phyloP scores from a whole-genome alignment of 805 yeast species.

The Cyberlindnera bimundalis region DNA sequence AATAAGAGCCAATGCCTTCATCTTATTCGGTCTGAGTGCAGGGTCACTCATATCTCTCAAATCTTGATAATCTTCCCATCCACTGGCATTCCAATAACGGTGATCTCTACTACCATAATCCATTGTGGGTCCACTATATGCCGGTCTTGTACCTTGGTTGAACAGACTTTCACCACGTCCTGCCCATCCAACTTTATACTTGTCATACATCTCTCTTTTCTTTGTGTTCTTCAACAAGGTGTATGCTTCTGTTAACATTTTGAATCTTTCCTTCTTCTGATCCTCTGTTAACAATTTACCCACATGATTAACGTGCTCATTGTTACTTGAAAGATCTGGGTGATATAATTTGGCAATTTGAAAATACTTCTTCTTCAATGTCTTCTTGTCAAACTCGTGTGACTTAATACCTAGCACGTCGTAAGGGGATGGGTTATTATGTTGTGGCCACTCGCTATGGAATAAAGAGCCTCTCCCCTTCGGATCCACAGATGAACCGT shows the following conservation, averaged over 20 bases:
- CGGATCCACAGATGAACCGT: neutral
- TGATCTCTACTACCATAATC: slow-evolving; percentile 22
- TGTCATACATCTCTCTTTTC: slow-evolving; percentile 44
- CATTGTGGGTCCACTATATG: slow-evolving; percentile 27
- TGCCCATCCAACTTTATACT: slow-evolving; percentile 44
- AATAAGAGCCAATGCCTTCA: slow-evolving; percentile 42
- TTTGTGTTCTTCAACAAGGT: slow-evolving; percentile 46
- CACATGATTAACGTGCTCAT: slow-evolving; percentile 25
- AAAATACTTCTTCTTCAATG: slow-evolving; percentile 49
- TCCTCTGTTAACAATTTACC: slow-evolving; percentile 33
- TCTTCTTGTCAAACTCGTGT: slow-evolving; percentile 33
- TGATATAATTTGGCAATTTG: slow-evolving; percentile 73
- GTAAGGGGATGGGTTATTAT: slow-evolving; percentile 60
- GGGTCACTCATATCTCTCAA: slow-evolving; percentile 30
- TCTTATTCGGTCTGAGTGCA: slow-evolving; percentile 35
- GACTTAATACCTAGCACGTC: slow-evolving; percentile 53
- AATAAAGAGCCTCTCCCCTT: slow-evolving; percentile 8
- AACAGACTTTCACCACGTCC: slow-evolving; percentile 4
- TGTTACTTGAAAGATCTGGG: slow-evolving; percentile 55
- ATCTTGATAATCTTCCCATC: slow-evolving; percentile 59
- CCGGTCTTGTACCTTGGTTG: slow-evolving; percentile 7
- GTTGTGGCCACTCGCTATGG: slow-evolving; percentile 53
- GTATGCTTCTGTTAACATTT: slow-evolving; percentile 55
- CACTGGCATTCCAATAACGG: slow-evolving; percentile 56
- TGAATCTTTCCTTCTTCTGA: slow-evolving; percentile 40